Evolutionary conservation across 306 rosid genomes (phyloP), one percentile per base, ranked within the genome.

Genomic region (Trichosanthes truncata): DNA sequence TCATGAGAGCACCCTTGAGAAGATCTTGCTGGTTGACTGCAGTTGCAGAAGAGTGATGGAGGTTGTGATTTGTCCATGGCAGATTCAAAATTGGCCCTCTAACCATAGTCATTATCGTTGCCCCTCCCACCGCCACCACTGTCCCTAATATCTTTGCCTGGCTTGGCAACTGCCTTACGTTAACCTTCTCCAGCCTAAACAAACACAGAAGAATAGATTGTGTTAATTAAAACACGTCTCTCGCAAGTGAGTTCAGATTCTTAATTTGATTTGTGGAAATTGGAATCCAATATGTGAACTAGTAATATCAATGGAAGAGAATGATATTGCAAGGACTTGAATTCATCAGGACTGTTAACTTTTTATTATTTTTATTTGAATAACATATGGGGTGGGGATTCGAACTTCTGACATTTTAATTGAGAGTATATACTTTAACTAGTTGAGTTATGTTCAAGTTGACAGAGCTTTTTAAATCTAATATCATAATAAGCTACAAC

Each of bases 21-120:
- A 81, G 52, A 57, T 85, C 83, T 31, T 88, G 88, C 36, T 78
- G 65, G 77, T 40, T 73, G 25, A 63, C 73, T 15, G 79, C 35
- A 43, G 80, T 9, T 40, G 60, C 20, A 40, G 80, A 9, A 69
- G 51, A 1, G 20, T 69, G 55, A 43, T 69, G 55, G 84, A 73
- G 76, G 55, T 23, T 76, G 71, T 90, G 66, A 51, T 83, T 87
- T 43, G 89, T 83, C 97, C 97, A 91, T 41, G 86, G 14, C 87
- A 93, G 81, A 68, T 87, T 88, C 41, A 93, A 61, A 29, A 87
- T 38, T 6, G 95, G 95, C 0, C 98, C 98, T 83, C 86, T 90
- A 82, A 91, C 92, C 20, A 90, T 52, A 20, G 97, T 93, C 98
- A 93, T 93, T 82, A 90, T 13, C 95, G 90, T 89, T 36, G 97